A percentile compares a stretch with the other conserved stretches of the same genome.
Conservation (phyloP, 768 basidiomycete genomes). For the Hemileccinum rubropunctum region DNA sequence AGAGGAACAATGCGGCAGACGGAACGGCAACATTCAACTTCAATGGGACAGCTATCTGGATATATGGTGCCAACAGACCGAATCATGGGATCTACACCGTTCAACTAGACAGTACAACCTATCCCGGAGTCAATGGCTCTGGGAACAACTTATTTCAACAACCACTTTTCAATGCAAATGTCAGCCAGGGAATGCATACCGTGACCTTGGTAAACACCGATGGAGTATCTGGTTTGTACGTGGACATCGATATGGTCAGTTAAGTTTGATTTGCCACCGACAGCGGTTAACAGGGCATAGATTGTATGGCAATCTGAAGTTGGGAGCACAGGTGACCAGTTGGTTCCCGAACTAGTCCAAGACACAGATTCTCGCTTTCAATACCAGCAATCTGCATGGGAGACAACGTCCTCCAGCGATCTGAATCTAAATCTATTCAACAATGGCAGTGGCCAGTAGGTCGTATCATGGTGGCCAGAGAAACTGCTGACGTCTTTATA, state of each 20-base stretch:
- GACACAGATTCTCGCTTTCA: constrained; percentile 38
- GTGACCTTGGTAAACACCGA: constrained; percentile 34
- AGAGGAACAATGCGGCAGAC: constrained; percentile 29
- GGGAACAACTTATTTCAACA: constrained; percentile 37
- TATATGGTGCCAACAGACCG: constrained; percentile 48
- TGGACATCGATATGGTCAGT: constrained; percentile 48
- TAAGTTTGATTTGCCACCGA: background rate
- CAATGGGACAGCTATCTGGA: constrained; percentile 45
- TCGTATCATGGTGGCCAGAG: background rate
- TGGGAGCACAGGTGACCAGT: constrained; percentile 11
- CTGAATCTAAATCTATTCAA: constrained; percentile 38
- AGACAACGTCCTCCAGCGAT: constrained; percentile 26
- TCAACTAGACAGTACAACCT: constrained; percentile 36
- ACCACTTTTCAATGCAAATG: constrained; percentile 34
- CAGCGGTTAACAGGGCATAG: constrained; percentile 6
- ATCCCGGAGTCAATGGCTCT: constrained; percentile 30
- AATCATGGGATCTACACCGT: constrained; percentile 49
- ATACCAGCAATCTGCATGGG: constrained; percentile 38
- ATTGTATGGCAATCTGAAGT: constrained; percentile 30
- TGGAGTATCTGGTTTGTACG: constrained; percentile 25
- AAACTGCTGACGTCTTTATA: constrained; percentile 13
- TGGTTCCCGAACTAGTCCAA: constrained; percentile 23
- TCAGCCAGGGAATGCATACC: constrained; percentile 36
- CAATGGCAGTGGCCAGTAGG: constrained; percentile 43
- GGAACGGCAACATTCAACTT: constrained; percentile 44